Evolutionary conservation across 495 filamentous ascomycete species (phyloP).

Genomic region (Neurospora sp.): DNA sequence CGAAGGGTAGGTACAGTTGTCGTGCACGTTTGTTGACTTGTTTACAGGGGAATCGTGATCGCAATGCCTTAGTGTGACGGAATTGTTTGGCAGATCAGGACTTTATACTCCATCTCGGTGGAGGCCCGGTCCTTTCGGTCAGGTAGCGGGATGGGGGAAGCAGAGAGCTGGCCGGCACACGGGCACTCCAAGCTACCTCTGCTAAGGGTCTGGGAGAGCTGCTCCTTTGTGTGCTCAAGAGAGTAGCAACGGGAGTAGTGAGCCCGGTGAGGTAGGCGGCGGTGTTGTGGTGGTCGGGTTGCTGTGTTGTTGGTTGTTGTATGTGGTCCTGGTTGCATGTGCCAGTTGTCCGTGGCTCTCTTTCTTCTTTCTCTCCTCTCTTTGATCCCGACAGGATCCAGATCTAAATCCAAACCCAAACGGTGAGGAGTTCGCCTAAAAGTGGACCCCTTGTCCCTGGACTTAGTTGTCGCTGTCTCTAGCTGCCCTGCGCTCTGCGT

Average conservation of each 20-base stretch:
- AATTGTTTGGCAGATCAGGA: neutral
- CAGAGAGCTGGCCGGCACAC: neutral
- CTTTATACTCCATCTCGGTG: neutral
- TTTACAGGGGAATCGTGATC: neutral
- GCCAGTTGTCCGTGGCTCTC: neutral
- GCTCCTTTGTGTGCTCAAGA: neutral
- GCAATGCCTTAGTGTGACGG: neutral
- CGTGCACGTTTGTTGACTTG: neutral
- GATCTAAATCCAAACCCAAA: neutral
- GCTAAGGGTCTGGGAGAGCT: neutral
- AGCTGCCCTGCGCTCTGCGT: neutral
- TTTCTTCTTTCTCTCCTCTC: neutral
- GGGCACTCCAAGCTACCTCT: neutral
- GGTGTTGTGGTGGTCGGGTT: neutral
- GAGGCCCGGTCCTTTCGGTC: neutral
- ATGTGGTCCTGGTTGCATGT: neutral
- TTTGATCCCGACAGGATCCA: neutral
- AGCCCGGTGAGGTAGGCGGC: neutral
- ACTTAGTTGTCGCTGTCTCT: neutral
- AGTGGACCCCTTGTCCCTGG: neutral
- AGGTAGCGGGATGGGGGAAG: neutral
- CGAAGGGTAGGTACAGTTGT: neutral
- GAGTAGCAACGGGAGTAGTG: neutral
- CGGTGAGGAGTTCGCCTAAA: neutral
- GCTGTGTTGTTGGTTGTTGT: neutral